Evolutionary conservation across 306 rosid species (phyloP).

Genomic region (Canavalia ensiformis): DNA sequence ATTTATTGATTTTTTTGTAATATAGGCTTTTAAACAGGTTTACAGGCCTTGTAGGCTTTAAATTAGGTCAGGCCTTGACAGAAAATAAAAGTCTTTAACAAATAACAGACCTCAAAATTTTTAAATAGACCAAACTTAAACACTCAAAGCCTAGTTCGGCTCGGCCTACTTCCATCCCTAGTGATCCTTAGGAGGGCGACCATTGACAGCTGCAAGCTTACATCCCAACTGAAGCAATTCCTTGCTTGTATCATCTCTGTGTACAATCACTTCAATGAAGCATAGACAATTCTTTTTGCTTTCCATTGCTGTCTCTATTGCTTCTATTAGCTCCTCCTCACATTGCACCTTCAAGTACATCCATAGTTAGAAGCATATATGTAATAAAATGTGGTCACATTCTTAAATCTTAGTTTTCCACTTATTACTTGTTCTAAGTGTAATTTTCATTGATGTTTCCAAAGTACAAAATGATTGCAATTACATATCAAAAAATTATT

Average conservation of each 20-base stretch:
- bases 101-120: too few species aligned
- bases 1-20: too few species aligned
- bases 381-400: background rate
- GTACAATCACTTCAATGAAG: constrained; percentile 42
- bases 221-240: constrained; percentile 30
- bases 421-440: background rate
- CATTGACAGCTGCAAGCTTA: background rate
- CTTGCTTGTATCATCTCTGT: constrained; percentile 43
- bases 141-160: too few species aligned
- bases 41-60: too few species aligned
- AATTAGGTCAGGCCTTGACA: too few species aligned
- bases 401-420: background rate
- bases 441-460: too few species aligned
- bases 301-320: constrained; percentile 18
- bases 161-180: background rate
- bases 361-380: background rate
- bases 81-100: too few species aligned
- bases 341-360: constrained; percentile 31
- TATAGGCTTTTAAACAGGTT: too few species aligned
- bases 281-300: constrained; percentile 35
- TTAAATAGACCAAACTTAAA: too few species aligned
- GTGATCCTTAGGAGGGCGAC: constrained; percentile 6
- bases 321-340: constrained; percentile 46
- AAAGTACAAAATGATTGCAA: too few species aligned
- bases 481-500: too few species aligned